A percentile compares a stretch with the other conserved stretches of the same genome.
Conservation (phyloP, 2,329 filamentous ascomycete species). For the Pezicula radicicola region DNA sequence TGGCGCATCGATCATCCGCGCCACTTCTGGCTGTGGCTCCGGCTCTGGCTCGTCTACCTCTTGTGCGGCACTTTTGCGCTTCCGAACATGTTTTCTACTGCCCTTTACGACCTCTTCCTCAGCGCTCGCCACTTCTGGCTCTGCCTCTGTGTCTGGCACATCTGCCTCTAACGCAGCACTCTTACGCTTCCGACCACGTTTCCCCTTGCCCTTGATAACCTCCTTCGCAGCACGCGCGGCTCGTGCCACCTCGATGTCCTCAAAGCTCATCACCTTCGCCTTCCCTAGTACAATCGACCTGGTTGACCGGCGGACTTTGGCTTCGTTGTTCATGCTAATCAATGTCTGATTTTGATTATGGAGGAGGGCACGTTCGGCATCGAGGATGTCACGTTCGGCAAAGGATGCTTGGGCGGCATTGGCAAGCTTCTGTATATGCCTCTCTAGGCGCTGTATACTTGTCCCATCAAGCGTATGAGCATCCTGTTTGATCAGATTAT, state of each 20-base stretch:
- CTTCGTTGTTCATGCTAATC: constrained; percentile 15
- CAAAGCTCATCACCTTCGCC: constrained; percentile 27
- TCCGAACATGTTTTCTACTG: constrained; percentile 14
- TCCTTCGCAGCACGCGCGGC: constrained; percentile 13
- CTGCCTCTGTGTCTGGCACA: background rate
- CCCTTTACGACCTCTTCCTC: constrained; percentile 7
- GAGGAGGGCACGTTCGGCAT: constrained; percentile 26
- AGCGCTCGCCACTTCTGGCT: constrained; percentile 7
- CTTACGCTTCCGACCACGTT: constrained; percentile 13
- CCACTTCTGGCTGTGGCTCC: constrained; percentile 9
- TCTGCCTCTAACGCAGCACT: constrained; percentile 2
- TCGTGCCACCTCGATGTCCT: constrained; percentile 22
- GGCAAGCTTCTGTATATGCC: constrained; percentile 20
- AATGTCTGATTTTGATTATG: constrained; percentile 19
- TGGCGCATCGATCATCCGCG: constrained; percentile 1
- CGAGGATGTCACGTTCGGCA: constrained; percentile 26
- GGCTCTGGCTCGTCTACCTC: constrained; percentile 9
- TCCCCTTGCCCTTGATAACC: constrained; percentile 9
- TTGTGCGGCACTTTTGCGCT: constrained; percentile 12
- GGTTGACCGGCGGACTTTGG: constrained; percentile 13
- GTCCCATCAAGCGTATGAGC: constrained; percentile 11
- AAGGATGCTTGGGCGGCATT: constrained; percentile 21
- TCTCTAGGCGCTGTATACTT: constrained; percentile 17
- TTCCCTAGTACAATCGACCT: constrained; percentile 7
- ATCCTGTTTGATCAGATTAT: constrained; percentile 22